Percentiles rank a stretch among this genome's conserved stretches.
phyloP scores from a whole-genome alignment of 2,329 filamentous ascomycete species.

The Daldinia sp. region DNA sequence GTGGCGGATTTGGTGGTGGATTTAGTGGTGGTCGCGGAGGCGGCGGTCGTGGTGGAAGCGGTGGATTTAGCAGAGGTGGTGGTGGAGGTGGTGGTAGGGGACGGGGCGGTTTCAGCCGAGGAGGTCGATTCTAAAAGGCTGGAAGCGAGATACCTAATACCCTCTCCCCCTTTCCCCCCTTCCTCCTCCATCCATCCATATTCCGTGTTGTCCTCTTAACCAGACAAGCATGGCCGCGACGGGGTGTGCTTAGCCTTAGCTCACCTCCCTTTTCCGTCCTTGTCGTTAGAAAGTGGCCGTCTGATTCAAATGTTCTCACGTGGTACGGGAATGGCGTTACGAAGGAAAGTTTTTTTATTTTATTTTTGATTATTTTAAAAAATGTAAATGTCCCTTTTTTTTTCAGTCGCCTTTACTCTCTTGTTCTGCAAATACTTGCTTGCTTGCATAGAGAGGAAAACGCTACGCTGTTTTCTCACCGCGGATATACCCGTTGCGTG shows the following conservation, averaged over 20 bases:
- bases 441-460: background rate
- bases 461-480: too few species aligned
- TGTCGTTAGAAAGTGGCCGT: constrained; percentile 5
- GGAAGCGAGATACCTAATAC: constrained; percentile 27
- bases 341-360: constrained; percentile 25
- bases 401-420: background rate
- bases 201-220: too few species aligned
- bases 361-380: constrained; percentile 15
- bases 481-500: too few species aligned
- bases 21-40: constrained; percentile 41
- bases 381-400: background rate
- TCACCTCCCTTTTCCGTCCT: background rate
- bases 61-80: constrained; percentile 51
- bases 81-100: constrained; percentile 48
- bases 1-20: constrained; percentile 53
- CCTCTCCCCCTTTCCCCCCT: constrained; percentile 21
- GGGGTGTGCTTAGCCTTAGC: background rate
- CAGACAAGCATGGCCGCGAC: too few species aligned
- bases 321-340: constrained; percentile 46
- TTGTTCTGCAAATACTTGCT: background rate
- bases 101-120: constrained; percentile 51
- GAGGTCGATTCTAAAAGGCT: constrained; percentile 41
- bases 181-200: too few species aligned
- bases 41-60: constrained; percentile 44
- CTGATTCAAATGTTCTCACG: constrained; percentile 37